Evolutionary conservation across 164 flowering plant species (phyloP).

Genomic region (Kingdonia uniflora): DNA sequence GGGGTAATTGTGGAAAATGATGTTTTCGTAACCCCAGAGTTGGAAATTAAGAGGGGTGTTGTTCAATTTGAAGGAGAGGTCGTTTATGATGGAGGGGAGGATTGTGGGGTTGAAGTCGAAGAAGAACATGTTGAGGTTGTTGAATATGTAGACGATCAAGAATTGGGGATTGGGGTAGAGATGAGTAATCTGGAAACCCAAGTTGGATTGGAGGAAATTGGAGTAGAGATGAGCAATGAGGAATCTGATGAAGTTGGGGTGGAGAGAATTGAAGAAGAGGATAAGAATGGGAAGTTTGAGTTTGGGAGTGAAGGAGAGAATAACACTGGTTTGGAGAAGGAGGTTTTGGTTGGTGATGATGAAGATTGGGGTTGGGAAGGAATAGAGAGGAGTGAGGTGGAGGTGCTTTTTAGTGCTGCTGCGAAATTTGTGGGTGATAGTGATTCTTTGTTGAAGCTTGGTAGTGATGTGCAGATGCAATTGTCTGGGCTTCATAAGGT

Average conservation of each 20-base stretch:
- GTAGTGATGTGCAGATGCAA: conserved; percentile 54
- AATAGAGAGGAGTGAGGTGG: conserved; percentile 70
- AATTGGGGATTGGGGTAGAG: neutral
- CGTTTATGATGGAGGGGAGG: conserved; percentile 4
- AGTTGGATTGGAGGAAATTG: conserved; percentile 8
- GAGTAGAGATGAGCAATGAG: neutral
- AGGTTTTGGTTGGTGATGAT: conserved; percentile 22
- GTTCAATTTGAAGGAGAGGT: conserved; percentile 2
- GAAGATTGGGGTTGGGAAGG: conserved; percentile 99
- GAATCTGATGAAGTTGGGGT: no score
- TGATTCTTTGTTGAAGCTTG: conserved; percentile 25
- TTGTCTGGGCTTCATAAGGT: conserved; percentile 66
- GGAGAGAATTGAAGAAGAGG: neutral
- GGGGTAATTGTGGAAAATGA: no score
- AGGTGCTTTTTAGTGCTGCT: conserved; percentile 44
- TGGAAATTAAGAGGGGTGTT: neutral
- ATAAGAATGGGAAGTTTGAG: neutral
- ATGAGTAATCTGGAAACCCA: no score
- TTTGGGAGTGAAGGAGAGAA: neutral
- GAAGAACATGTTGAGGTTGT: conserved; percentile 1
- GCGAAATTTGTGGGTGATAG: conserved; percentile 26
- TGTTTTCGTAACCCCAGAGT: no score
- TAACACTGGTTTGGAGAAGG: conserved; percentile 3
- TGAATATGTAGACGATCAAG: neutral
- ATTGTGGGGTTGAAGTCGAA: conserved; percentile 7